Evolutionary conservation across 2,329 filamentous ascomycete genomes (phyloP).

Genomic region (Talaromyces funiculosus): DNA sequence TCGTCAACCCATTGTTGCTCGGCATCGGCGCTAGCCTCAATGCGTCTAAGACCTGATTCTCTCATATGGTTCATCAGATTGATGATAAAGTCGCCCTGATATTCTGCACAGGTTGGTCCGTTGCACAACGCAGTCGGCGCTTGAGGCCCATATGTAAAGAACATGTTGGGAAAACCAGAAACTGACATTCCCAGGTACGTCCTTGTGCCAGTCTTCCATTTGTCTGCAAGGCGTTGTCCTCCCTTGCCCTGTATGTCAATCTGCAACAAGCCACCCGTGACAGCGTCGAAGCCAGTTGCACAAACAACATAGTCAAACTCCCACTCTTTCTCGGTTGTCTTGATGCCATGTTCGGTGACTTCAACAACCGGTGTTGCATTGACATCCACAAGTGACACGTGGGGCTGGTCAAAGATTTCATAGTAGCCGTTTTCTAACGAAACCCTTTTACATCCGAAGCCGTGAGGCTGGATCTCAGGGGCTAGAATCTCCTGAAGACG

Average conservation of each 20-base stretch:
- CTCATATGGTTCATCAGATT: slow-evolving; percentile 1
- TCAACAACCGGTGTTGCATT: slow-evolving; percentile 39
- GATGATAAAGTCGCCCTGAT: slow-evolving; percentile 6
- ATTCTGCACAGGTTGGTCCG: slow-evolving; percentile 3
- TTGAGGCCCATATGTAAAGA: slow-evolving; percentile 5
- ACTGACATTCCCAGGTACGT: slow-evolving; percentile 3
- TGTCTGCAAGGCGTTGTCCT: background rate
- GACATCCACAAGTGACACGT: slow-evolving; percentile 45
- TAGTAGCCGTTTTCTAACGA: slow-evolving; percentile 48
- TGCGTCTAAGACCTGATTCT: background rate
- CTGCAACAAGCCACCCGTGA: slow-evolving; percentile 4
- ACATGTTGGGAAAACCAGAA: slow-evolving; percentile 5
- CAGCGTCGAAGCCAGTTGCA: slow-evolving; percentile 38
- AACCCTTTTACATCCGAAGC: slow-evolving; percentile 50
- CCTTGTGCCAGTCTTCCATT: background rate
- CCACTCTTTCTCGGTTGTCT: slow-evolving; percentile 17
- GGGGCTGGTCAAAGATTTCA: slow-evolving; percentile 43
- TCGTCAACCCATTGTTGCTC: slow-evolving; percentile 1
- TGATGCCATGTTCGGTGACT: slow-evolving; percentile 33
- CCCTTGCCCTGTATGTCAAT: slow-evolving; percentile 3
- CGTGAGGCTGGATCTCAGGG: slow-evolving; percentile 48
- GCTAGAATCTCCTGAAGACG: slow-evolving; percentile 48
- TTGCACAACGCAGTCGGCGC: slow-evolving; percentile 7
- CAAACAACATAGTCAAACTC: slow-evolving; percentile 25
- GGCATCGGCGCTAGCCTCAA: background rate